Evolutionary conservation across 345 rosid genomes (phyloP).

Genomic region (Streptanthus diversifolius): DNA sequence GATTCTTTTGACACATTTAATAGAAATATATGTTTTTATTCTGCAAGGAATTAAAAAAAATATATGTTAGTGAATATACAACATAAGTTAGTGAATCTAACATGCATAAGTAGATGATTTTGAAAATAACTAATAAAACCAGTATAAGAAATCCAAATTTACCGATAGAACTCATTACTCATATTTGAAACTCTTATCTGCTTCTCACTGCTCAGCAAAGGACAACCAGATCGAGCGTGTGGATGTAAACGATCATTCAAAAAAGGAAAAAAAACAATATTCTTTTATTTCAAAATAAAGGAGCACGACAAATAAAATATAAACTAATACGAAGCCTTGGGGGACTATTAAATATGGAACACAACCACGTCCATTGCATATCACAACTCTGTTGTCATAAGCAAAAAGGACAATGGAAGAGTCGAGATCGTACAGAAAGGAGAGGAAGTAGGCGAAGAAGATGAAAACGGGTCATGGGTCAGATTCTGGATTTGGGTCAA

Average conservation of each 20-base stretch:
- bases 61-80: too few relatives aligned
- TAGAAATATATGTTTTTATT: not conserved
- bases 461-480: slow-evolving; percentile 2
- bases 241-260: slow-evolving; percentile 2
- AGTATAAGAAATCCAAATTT: not conserved
- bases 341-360: slow-evolving; percentile 20
- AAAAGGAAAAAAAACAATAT: not conserved
- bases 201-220: not conserved
- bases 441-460: slow-evolving; percentile 28
- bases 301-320: not conserved
- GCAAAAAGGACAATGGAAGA: slow-evolving; percentile 4
- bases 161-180: not conserved
- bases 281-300: not conserved
- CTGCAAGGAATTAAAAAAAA: not conserved
- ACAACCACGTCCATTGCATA: slow-evolving; percentile 10
- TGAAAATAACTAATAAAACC: not conserved
- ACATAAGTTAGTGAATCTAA: not conserved
- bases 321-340: not conserved
- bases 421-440: slow-evolving; percentile 6
- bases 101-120: not conserved
- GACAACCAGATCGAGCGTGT: slow-evolving; percentile 31
- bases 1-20: not conserved
- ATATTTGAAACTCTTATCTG: not conserved
- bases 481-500: not conserved
- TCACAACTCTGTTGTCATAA: slow-evolving; percentile 1